phyloP scores from a whole-genome alignment of 2,329 filamentous ascomycete species.

The Botryotinia convoluta region DNA sequence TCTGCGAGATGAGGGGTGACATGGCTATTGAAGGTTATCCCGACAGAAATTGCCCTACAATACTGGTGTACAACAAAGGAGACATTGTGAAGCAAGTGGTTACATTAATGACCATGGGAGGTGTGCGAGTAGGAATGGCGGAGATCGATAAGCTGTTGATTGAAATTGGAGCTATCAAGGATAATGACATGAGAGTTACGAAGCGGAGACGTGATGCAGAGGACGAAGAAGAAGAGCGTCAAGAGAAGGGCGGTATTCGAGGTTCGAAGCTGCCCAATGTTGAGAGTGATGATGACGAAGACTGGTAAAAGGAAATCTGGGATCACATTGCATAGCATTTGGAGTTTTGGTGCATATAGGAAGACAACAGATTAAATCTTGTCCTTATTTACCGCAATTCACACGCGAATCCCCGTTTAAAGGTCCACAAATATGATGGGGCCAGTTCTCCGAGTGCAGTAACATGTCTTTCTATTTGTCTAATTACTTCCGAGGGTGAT shows the following conservation, averaged over 20 bases:
- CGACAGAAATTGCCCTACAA: slow-evolving; percentile 90
- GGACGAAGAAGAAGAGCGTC: slow-evolving; percentile 36
- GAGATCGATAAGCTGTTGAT: slow-evolving; percentile 81
- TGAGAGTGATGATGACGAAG: slow-evolving; percentile 46
- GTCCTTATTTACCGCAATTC: background rate
- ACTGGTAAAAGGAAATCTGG: slow-evolving; percentile 11
- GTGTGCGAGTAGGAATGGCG: slow-evolving; percentile 65
- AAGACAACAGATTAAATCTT: background rate
- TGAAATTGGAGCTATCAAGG: slow-evolving; percentile 74
- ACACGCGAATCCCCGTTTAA: background rate
- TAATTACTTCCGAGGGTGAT: background rate
- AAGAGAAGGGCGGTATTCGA: slow-evolving; percentile 36
- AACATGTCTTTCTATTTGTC: background rate
- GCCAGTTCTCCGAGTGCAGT: background rate
- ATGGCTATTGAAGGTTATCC: slow-evolving; percentile 97
- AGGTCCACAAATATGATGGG: background rate
- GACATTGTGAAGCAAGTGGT: slow-evolving; percentile 91
- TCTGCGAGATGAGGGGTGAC: slow-evolving; percentile 89
- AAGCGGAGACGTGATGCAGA: slow-evolving; percentile 36
- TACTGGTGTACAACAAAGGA: slow-evolving; percentile 86
- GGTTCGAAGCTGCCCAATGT: slow-evolving; percentile 28
- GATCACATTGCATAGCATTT: slow-evolving; percentile 20
- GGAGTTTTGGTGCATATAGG: slow-evolving; percentile 16
- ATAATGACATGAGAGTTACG: slow-evolving; percentile 71
- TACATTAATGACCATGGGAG: slow-evolving; percentile 78